phyloP scores from a whole-genome alignment of 192 early-diverging fungal species.

The Spizellomyces punctatus region DNA sequence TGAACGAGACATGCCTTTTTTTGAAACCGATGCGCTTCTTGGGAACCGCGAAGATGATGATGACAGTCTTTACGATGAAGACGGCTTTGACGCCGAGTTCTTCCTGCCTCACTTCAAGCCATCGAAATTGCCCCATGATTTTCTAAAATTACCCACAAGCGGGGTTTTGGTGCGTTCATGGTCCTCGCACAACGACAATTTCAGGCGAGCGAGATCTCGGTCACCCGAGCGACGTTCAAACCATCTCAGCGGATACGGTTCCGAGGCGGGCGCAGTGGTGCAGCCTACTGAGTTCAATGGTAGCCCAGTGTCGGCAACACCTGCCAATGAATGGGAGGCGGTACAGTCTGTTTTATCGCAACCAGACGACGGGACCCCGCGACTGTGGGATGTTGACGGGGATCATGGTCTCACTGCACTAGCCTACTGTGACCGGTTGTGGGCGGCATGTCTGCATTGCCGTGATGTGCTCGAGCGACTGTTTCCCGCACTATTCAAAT shows the following conservation, averaged over 20 bases:
- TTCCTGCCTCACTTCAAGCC: conserved; percentile 34
- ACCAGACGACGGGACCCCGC: too few species aligned
- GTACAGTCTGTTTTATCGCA: too few species aligned
- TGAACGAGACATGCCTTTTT: conserved; percentile 6
- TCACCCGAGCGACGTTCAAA: too few species aligned
- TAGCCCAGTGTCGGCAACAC: not conserved
- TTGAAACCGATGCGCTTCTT: conserved; percentile 25
- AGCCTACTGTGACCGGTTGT: too few species aligned
- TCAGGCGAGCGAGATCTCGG: too few species aligned
- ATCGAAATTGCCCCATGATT: conserved; percentile 1
- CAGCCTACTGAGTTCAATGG: not conserved
- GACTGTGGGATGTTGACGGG: not conserved
- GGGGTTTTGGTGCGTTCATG: not conserved
- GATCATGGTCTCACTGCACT: not conserved
- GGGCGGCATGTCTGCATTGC: too few species aligned
- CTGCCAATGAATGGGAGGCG: not conserved
- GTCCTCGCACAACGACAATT: not conserved
- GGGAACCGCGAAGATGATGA: not conserved
- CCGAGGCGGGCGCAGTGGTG: too few species aligned
- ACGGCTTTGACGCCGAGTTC: conserved; percentile 39
- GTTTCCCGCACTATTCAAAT: not conserved
- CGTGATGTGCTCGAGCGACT: not conserved
- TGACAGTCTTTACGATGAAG: conserved; percentile 5
- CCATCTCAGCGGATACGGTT: too few species aligned
- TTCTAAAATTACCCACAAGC: not conserved